Conservation (phyloP, 1,284 basidiomycete species). For the Ceratobasidium sp. region DNA sequence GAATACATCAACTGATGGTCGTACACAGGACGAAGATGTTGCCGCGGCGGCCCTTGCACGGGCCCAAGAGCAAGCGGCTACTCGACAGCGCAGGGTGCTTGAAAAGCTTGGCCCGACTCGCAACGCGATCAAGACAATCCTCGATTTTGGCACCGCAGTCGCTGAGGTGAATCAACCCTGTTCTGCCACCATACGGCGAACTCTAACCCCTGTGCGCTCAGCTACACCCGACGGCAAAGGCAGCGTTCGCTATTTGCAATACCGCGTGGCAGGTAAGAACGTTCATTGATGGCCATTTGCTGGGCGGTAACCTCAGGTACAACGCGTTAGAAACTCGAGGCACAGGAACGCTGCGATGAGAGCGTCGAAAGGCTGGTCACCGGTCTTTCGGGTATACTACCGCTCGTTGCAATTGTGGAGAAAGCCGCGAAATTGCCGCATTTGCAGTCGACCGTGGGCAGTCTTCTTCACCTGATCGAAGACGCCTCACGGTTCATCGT, state of each 20-base stretch:
- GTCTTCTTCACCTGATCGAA: background rate
- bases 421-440: background rate
- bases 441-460: background rate
- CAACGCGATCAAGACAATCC: background rate
- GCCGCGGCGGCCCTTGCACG: background rate
- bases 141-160: background rate
- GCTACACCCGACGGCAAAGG: conserved; percentile 5
- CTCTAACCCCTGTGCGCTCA: too few species aligned
- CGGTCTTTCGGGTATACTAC: background rate
- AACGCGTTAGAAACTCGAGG: background rate
- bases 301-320: too few species aligned
- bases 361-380: background rate
- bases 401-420: background rate
- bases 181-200: too few species aligned
- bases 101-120: background rate
- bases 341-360: conserved; percentile 4
- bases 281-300: too few species aligned
- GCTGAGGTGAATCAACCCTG: conserved; percentile 9
- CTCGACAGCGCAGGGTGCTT: background rate
- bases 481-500: background rate
- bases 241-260: background rate
- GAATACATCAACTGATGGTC: too few species aligned
- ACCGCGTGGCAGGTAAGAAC: background rate
- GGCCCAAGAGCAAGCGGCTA: background rate
- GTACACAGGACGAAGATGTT: background rate